phyloP scores from a whole-genome alignment of 805 yeast species.

The Wickerhamiella cacticola region DNA sequence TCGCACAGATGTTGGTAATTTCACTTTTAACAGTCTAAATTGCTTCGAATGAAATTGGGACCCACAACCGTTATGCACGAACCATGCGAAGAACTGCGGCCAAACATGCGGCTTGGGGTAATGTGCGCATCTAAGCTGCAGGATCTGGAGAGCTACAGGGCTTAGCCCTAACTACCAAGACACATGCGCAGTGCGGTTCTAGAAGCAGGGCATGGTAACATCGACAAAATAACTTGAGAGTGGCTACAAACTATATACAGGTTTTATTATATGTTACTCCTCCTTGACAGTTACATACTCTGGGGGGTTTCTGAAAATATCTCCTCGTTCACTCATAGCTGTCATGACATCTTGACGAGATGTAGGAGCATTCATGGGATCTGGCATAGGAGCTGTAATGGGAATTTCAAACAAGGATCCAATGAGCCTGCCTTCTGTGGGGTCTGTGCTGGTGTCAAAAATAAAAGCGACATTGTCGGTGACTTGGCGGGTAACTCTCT shows the following conservation, averaged over 20 bases:
- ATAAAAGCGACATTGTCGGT: constrained; percentile 50
- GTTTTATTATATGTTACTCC: neutral
- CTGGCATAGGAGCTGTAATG: constrained; percentile 27
- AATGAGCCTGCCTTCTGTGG: constrained; percentile 44
- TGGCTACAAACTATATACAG: neutral
- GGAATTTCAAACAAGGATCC: constrained; percentile 56
- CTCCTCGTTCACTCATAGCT: constrained; percentile 31
- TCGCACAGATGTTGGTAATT: too few relatives aligned
- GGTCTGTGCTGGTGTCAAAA: constrained; percentile 44
- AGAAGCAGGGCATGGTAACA: neutral
- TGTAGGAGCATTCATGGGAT: constrained; percentile 22
- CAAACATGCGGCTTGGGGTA: neutral
- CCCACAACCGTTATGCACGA: neutral
- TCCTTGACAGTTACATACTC: constrained; percentile 19
- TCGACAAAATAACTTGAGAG: neutral
- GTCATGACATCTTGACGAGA: constrained; percentile 23
- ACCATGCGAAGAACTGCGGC: constrained; percentile 1
- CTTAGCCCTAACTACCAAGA: neutral
- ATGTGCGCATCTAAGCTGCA: neutral
- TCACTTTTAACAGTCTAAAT: too few relatives aligned
- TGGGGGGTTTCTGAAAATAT: constrained; percentile 29
- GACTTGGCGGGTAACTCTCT: constrained; percentile 41
- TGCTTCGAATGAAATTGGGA: neutral
- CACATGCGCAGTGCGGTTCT: neutral
- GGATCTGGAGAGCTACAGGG: constrained; percentile 1